Evolutionary conservation across 2,329 filamentous ascomycete species (phyloP).

Genomic region (Fusarium oxysporum): DNA sequence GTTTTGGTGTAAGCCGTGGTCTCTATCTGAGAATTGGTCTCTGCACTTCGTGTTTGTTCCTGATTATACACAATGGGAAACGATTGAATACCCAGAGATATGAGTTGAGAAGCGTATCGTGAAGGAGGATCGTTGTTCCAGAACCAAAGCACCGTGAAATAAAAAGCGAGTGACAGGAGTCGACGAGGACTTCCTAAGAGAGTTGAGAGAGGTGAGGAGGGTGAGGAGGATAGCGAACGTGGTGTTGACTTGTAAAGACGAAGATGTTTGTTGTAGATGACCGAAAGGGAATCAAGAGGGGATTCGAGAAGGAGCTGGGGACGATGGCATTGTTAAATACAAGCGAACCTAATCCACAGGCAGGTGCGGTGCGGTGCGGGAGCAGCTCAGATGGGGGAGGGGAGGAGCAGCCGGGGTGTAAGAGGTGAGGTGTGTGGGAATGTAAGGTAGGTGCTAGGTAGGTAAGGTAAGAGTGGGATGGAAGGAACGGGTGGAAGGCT

Average conservation of each 20-base stretch:
- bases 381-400: conserved; percentile 31
- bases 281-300: conserved; percentile 45
- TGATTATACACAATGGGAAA: conserved; percentile 31
- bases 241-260: conserved; percentile 42
- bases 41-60: conserved; percentile 37
- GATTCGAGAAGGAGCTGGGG: conserved; percentile 44
- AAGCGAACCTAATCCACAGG: conserved; percentile 22
- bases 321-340: conserved; percentile 48
- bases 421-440: conserved; percentile 35
- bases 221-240: conserved; percentile 62
- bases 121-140: conserved; percentile 31
- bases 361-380: conserved; percentile 22
- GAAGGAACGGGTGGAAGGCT: conserved; percentile 39
- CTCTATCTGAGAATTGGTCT: conserved; percentile 30
- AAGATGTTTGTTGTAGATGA: conserved; percentile 44
- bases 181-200: conserved; percentile 76
- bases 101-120: conserved; percentile 52
- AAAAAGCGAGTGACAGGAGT: conserved; percentile 82
- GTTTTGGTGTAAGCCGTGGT: conserved; percentile 31
- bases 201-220: conserved; percentile 51
- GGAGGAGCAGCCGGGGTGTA: conserved; percentile 30
- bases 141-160: conserved; percentile 60
- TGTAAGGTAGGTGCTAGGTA: conserved; percentile 19
- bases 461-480: conserved; percentile 29
- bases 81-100: conserved; percentile 38